Conservation (phyloP, 1,284 basidiomycete species). For the Xerocomus nothofagi region DNA sequence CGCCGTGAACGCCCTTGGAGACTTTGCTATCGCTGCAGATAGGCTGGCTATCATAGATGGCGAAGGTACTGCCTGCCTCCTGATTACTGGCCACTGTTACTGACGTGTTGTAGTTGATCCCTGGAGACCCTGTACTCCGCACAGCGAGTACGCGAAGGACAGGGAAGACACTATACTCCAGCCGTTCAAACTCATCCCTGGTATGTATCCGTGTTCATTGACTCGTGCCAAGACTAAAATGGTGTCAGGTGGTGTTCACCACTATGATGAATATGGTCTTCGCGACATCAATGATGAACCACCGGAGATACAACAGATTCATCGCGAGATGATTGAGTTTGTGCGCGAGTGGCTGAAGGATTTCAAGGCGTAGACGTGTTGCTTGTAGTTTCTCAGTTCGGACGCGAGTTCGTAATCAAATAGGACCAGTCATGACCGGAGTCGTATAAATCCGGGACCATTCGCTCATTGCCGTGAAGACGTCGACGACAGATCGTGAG, state of each 20-base stretch:
- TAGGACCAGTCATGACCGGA: background rate
- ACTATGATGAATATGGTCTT: conserved; percentile 90
- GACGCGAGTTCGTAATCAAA: background rate
- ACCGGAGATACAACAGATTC: conserved; percentile 75
- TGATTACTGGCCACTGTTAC: background rate
- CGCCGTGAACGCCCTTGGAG: conserved; percentile 76
- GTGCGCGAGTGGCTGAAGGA: conserved; percentile 82
- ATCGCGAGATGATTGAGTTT: conserved; percentile 78
- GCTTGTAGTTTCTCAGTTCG: background rate
- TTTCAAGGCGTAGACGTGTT: conserved; percentile 39
- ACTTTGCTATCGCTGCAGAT: conserved; percentile 73
- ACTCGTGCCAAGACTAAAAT: conserved; percentile 1
- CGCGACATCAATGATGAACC: conserved; percentile 69
- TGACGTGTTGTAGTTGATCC: conserved; percentile 65
- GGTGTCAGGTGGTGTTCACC: conserved; percentile 75
- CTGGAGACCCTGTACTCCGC: conserved; percentile 87
- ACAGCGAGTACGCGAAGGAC: conserved; percentile 72
- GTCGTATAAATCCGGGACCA: background rate
- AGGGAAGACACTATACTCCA: conserved; percentile 70
- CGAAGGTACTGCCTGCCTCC: conserved; percentile 49
- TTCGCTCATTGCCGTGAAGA: background rate
- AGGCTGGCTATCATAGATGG: conserved; percentile 87
- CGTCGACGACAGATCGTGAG: background rate
- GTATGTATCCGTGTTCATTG: conserved; percentile 42
- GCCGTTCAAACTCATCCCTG: conserved; percentile 89